phyloP scores from a whole-genome alignment of 345 rosid genomes.

The Trapa incisa region DNA sequence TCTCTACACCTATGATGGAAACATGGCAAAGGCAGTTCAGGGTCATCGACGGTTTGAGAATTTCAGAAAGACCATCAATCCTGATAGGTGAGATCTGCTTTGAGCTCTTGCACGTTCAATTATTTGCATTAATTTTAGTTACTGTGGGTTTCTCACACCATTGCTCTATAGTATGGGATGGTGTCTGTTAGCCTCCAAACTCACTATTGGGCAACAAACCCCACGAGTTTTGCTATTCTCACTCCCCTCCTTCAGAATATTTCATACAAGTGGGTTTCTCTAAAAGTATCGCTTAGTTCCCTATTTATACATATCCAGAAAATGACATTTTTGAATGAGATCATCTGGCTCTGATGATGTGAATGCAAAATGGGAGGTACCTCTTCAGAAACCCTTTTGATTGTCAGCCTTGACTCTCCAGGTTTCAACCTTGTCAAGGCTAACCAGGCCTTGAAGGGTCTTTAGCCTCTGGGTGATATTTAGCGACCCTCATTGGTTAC shows the following conservation, averaged over 20 bases:
- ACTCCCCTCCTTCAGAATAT: not conserved
- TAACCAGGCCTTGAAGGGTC: not conserved
- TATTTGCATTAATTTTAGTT: not conserved
- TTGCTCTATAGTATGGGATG: not conserved
- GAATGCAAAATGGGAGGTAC: not conserved
- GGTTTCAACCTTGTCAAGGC: not conserved
- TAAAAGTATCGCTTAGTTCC: too few relatives aligned
- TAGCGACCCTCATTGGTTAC: too few relatives aligned
- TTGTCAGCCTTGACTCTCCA: not conserved
- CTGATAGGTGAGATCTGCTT: conserved; percentile 49
- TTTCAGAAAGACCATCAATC: conserved; percentile 79
- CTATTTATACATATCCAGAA: not conserved
- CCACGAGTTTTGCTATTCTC: not conserved
- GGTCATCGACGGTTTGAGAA: conserved; percentile 82
- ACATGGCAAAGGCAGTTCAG: conserved; percentile 97
- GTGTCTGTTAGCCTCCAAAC: not conserved
- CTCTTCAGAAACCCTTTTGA: not conserved
- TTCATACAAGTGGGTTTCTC: too few relatives aligned
- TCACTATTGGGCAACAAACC: not conserved
- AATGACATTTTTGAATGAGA: not conserved
- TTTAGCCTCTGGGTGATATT: not conserved
- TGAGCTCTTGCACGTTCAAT: not conserved
- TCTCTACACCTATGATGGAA: conserved; percentile 83
- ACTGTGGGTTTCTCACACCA: not conserved
- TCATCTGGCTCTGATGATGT: not conserved